Conservation (phyloP, 179 eudicot genomes). For the Nepenthes alata region DNA sequence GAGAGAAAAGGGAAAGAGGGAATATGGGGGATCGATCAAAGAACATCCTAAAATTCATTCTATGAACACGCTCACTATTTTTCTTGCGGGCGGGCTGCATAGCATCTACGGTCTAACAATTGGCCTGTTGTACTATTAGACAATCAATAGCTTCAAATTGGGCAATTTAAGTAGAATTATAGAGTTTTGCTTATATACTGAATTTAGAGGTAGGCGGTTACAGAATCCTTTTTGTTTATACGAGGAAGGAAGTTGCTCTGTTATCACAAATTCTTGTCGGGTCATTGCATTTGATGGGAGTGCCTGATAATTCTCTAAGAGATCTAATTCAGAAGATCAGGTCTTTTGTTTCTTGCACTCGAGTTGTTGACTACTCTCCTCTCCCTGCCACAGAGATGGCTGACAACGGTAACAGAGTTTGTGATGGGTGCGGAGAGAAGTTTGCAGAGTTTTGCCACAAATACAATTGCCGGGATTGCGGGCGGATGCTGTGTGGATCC, state of each 20-base stretch:
- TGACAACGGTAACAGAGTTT: conserved; percentile 19
- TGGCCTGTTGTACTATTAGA: conserved; percentile 13
- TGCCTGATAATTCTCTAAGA: conserved; percentile 37
- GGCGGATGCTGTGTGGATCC: conserved; percentile 25
- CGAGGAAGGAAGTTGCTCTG: conserved; percentile 6
- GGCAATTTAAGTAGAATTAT: not conserved
- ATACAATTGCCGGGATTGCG: conserved; percentile 55
- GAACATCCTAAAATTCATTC: conserved; percentile 2
- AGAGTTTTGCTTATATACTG: not conserved
- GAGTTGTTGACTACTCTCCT: too few relatives aligned
- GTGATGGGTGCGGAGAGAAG: conserved; percentile 40
- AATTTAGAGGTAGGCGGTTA: conserved; percentile 9
- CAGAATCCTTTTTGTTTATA: conserved; percentile 2
- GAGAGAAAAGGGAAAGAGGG: too few relatives aligned
- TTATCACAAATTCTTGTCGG: conserved; percentile 8
- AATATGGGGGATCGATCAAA: not conserved
- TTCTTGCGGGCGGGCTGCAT: conserved; percentile 28
- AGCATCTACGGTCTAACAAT: conserved; percentile 1
- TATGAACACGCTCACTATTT: conserved; percentile 34
- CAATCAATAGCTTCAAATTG: conserved; percentile 2
- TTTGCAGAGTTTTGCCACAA: conserved; percentile 29
- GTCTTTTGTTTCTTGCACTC: conserved; percentile 37
- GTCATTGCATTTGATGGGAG: conserved; percentile 59
- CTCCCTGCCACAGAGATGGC: conserved; percentile 19
- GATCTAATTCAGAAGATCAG: conserved; percentile 53